Base-by-base conservation (phyloP, 257 asterid genomes). In the Nicotiana tabacum region DNA sequence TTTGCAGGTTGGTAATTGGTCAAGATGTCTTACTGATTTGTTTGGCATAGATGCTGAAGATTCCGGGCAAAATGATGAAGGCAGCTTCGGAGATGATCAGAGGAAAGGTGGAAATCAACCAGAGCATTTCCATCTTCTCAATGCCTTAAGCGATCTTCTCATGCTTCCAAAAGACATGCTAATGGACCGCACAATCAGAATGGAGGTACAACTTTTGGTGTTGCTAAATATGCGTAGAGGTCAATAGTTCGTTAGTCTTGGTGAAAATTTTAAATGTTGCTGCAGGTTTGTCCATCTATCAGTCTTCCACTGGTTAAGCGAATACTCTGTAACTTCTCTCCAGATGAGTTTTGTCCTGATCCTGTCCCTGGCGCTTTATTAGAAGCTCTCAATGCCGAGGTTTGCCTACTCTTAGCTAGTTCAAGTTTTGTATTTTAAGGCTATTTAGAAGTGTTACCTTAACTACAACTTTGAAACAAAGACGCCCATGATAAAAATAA, bases 111-210 rank as follows among this genome's bases (percentile, higher is more conserved):
- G 84, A 11, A 86, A 87, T 74, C 92, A 90, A 87, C 90, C 80
- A 2, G 92, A 90, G 82, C 82, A 87, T 84, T 96, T 96, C 87
- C 87, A 87, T 65, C 99, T 96, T 84, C 98, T 96, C 21, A 93
- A 89, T 82, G 88, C 91, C 64, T 85, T 94, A 88, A 92, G 98
- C 83, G 99, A 93, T 88, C 97, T 96, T 88, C 91, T 94, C 85
- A 96, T 96, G 98, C 98, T 96, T 84, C 99, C 99, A 10, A 96
- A 96, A 87, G 99, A 96, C 86, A 86, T 94, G 98, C 92, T 96
- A 80, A 87, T 94, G 93, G 98, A 96, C 82, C 88, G 90, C 69
- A 68, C 92, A 27, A 84, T 96, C 85, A 93, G 98, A 91, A 82
- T 83, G 90, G 99, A 96, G 98, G 99, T 96, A 78, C 82, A 83